These are phyloP conservation scores for Oryza coarctata DNA, from an alignment of 176 grass and related monocot genomes.

Conservation along the genomic window DNA sequence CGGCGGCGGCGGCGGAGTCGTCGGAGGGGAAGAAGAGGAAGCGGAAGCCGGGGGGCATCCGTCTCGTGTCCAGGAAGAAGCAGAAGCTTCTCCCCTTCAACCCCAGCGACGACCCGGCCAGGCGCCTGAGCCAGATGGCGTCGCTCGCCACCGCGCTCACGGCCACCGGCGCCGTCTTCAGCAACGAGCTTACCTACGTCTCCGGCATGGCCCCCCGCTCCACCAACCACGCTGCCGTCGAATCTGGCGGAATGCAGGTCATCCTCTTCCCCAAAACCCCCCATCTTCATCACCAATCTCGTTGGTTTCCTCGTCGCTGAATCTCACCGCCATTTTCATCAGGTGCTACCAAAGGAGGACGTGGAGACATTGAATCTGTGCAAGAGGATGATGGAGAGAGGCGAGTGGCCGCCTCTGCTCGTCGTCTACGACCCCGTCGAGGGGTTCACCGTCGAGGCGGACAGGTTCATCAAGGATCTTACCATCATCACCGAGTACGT, in stretches of 20 bases:
- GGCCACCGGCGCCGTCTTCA: constrained; percentile 75
- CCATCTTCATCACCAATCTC: neutral
- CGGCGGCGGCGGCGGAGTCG: neutral
- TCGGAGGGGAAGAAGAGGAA: constrained; percentile 55
- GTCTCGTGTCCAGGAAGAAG: constrained; percentile 60
- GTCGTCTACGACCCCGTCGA: constrained; percentile 79
- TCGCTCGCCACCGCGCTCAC: constrained; percentile 91
- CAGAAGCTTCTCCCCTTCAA: constrained; percentile 70
- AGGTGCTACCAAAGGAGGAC: constrained; percentile 79
- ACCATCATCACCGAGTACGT: constrained; percentile 98
- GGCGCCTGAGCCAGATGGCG: constrained; percentile 80
- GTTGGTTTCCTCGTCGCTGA: neutral
- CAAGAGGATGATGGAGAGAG: constrained; percentile 81
- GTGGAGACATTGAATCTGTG: constrained; percentile 62
- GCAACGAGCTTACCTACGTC: constrained; percentile 76
- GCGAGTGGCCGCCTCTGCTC: constrained; percentile 73
- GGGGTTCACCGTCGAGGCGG: constrained; percentile 93
- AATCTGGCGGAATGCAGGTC: constrained; percentile 93
- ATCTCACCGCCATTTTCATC: neutral
- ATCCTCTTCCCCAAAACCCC: neutral
- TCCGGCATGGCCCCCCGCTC: constrained; percentile 67
- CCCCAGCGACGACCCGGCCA: constrained; percentile 52
- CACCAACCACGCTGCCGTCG: constrained; percentile 59
- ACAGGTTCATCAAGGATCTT: constrained; percentile 69
- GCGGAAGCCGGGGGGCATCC: constrained; percentile 33